phyloP scores from a whole-genome alignment of 2,329 filamentous ascomycete genomes.

The Ophiostoma ips region DNA sequence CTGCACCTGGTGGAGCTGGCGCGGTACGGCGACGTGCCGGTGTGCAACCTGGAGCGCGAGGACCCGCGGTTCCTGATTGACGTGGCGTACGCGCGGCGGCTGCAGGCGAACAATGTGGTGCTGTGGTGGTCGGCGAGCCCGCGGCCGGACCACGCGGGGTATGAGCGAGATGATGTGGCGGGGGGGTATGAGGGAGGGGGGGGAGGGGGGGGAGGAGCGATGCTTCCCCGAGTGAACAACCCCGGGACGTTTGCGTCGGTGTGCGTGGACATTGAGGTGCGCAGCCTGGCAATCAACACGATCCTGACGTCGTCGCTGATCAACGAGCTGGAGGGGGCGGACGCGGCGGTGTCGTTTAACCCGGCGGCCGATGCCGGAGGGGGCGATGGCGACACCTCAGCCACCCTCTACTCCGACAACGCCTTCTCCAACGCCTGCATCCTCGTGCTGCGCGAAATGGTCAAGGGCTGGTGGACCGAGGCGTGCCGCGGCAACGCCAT shows the following conservation, averaged over 20 bases:
- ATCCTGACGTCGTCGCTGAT: constrained; percentile 92
- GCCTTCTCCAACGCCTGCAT: constrained; percentile 90
- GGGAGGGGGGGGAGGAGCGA: no score
- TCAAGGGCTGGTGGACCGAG: constrained; percentile 96
- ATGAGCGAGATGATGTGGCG: constrained; percentile 82
- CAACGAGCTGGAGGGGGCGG: constrained; percentile 85
- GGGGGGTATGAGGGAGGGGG: constrained; percentile 71
- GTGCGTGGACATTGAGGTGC: constrained; percentile 86
- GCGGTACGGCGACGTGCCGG: constrained; percentile 80
- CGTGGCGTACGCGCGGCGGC: constrained; percentile 76
- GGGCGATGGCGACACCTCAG: constrained; percentile 47
- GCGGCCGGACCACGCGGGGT: constrained; percentile 85
- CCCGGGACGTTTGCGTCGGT: constrained; percentile 91
- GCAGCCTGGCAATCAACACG: constrained; percentile 94
- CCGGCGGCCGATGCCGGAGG: constrained; percentile 47
- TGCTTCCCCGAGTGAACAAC: constrained; percentile 83
- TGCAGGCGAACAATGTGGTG: constrained; percentile 85
- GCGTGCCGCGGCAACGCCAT: constrained; percentile 81
- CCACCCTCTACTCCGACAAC: constrained; percentile 68
- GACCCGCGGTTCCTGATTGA: constrained; percentile 94
- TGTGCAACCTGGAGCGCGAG: constrained; percentile 90
- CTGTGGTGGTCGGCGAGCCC: constrained; percentile 91
- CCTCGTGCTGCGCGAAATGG: constrained; percentile 88
- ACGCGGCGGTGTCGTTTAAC: constrained; percentile 76
- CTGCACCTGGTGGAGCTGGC: constrained; percentile 76